Percentiles rank a stretch among this genome's conserved stretches.
Conservation (phyloP, 2,329 filamentous ascomycete genomes). For the Fusarium avenaceum region DNA sequence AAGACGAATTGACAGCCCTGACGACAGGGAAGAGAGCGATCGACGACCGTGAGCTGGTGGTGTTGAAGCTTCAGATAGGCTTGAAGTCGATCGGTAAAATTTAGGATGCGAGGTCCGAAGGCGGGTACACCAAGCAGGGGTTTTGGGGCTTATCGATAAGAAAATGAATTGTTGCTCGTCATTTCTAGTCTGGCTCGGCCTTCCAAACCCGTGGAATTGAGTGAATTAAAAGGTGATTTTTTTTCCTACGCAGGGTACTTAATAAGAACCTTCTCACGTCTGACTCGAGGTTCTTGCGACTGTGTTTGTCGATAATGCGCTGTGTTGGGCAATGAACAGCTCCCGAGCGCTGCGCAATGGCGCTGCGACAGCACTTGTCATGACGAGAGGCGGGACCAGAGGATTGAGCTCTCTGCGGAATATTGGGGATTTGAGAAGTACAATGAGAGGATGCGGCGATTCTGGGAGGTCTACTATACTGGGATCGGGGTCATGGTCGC, state of each 20-base stretch:
- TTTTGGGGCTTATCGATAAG: slow-evolving; percentile 49
- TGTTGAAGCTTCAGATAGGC: slow-evolving; percentile 29
- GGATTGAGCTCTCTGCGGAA: slow-evolving; percentile 35
- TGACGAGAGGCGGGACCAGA: slow-evolving; percentile 33
- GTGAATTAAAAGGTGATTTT: slow-evolving; percentile 19
- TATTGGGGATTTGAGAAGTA: not conserved
- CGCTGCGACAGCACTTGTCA: slow-evolving; percentile 32
- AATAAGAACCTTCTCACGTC: not conserved
- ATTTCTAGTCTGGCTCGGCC: slow-evolving; percentile 32
- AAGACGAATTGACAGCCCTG: slow-evolving; percentile 32
- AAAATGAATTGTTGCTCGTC: slow-evolving; percentile 31
- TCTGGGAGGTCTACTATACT: not conserved
- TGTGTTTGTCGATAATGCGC: slow-evolving; percentile 34
- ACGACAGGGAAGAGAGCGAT: slow-evolving; percentile 23
- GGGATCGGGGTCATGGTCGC: not conserved
- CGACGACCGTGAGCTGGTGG: slow-evolving; percentile 19
- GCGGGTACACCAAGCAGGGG: slow-evolving; percentile 35
- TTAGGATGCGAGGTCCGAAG: slow-evolving; percentile 44
- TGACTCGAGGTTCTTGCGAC: not conserved
- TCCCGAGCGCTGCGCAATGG: slow-evolving; percentile 45
- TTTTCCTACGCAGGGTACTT: not conserved
- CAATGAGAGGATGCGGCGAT: not conserved
- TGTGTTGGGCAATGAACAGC: slow-evolving; percentile 44
- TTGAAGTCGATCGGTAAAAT: slow-evolving; percentile 48
- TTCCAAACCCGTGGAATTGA: slow-evolving; percentile 9